Evolutionary conservation across 495 filamentous ascomycete genomes (phyloP).

Genomic region (Tuber melanosporum): DNA sequence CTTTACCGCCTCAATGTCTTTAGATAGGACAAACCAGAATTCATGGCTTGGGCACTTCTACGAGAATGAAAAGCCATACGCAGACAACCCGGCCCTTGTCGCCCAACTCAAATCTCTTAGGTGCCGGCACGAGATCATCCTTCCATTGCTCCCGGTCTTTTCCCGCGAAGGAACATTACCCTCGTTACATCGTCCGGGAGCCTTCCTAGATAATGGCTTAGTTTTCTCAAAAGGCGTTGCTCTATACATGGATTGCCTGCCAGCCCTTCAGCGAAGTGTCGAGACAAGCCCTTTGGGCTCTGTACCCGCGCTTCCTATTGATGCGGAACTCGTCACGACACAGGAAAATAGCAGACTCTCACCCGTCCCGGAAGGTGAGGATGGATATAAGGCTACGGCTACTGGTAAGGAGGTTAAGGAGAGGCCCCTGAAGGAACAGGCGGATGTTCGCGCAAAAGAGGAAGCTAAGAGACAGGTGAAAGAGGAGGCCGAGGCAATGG

Average conservation of each 20-base stretch:
- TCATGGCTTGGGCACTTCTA: constrained; percentile 49
- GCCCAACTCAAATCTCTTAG: constrained; percentile 27
- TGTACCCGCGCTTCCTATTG: not conserved
- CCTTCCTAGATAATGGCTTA: constrained; percentile 52
- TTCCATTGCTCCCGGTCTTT: constrained; percentile 54
- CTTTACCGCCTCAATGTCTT: constrained; percentile 52
- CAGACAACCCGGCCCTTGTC: constrained; percentile 19
- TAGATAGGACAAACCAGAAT: constrained; percentile 45
- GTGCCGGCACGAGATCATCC: constrained; percentile 39
- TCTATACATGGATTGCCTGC: constrained; percentile 52
- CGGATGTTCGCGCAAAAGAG: constrained; percentile 2
- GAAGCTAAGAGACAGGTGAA: not conserved
- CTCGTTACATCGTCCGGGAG: constrained; percentile 38
- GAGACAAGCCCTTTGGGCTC: constrained; percentile 45
- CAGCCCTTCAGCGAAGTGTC: constrained; percentile 49
- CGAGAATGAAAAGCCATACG: constrained; percentile 37
- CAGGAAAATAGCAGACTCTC: constrained; percentile 25
- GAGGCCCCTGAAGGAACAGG: not conserved
- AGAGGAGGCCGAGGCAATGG: constrained; percentile 7
- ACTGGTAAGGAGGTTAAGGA: not conserved
- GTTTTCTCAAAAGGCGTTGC: constrained; percentile 51
- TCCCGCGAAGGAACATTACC: constrained; percentile 47
- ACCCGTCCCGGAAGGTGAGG: not conserved
- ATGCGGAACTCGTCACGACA: not conserved
- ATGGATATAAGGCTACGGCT: not conserved